Base-by-base conservation (phyloP, 306 rosid genomes). In the Calophaca sinica region DNA sequence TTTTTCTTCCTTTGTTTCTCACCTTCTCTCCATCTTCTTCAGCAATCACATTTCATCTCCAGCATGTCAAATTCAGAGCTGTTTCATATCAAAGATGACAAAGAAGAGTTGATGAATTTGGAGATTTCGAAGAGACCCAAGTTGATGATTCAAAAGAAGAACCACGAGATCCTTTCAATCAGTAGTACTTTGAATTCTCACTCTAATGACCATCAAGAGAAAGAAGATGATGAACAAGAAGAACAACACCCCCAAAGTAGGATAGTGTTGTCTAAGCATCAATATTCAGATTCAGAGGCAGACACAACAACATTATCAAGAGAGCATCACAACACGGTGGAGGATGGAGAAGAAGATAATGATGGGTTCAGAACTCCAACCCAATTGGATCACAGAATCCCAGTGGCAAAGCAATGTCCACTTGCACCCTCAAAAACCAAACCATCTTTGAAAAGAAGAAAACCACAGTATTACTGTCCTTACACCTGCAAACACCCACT, bases 281-380 rank as follows among this genome's bases (percentile, higher is more conserved):
- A 9, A 1, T 42, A 42, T 42, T 48, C 26, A 20, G 26, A 29
- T 6, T 15, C 45, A 29, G 63, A 11, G 42, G 48, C 6, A 15
- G 41, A 72, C 14, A 1, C 69, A 5, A 1, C 53, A 11, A 8
- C 50, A 53, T 55, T 57, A 28, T 29, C 68, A 72, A 61, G 41
- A 74, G 5, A 28, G 13, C 2, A 60, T 5, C 49, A 44, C 3
- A 10, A 61, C 29, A 36, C 39, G 5, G 2, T 63, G 51, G 52
- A 20, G 32, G 26, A 44, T 5, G 72, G 80, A 4, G 66, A 65
- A 0, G 81, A 81, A 4, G 76, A 81, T 5, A 39, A 85, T 67
- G 96, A 87, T 74, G 96, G 96, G 1, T 87, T 76, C 68, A 84
- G 33, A 70, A 91, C 96, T 48, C 96, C 96, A 50, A 81, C 87